A percentile compares a stretch with the other conserved stretches of the same genome.
These are phyloP conservation scores for Gastrolobium villosum DNA, from an alignment of 306 rosid genomes.

Conservation along the genomic window DNA sequence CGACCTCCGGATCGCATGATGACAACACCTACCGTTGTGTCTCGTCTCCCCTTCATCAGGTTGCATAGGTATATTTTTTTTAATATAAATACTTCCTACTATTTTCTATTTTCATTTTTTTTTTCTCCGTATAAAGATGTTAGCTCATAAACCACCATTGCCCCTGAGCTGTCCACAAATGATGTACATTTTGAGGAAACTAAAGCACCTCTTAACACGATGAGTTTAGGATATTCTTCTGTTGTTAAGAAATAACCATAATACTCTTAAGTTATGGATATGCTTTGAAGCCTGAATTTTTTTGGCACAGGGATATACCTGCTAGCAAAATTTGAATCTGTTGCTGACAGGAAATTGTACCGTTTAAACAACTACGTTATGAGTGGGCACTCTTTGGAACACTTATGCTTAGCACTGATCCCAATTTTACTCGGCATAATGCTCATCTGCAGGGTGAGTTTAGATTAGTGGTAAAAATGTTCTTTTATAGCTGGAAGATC, in stretches of 20 bases:
- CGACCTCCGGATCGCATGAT: too few relatives aligned
- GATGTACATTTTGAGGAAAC: background rate
- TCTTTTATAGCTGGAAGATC: too few relatives aligned
- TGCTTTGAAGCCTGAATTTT: slow-evolving; percentile 19
- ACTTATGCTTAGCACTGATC: slow-evolving; percentile 62
- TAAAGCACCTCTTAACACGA: background rate
- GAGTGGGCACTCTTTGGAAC: slow-evolving; percentile 75
- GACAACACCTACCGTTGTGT: too few relatives aligned
- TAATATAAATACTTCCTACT: background rate
- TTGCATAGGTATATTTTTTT: too few relatives aligned
- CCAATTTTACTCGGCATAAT: slow-evolving; percentile 65
- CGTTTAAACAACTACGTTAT: slow-evolving; percentile 54
- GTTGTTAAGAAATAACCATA: background rate
- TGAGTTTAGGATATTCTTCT: background rate
- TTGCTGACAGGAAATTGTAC: slow-evolving; percentile 68
- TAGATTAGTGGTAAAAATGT: too few relatives aligned
- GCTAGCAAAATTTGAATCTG: slow-evolving; percentile 71
- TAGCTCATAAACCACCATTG: too few relatives aligned
- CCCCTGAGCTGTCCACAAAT: background rate
- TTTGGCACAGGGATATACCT: slow-evolving; percentile 63
- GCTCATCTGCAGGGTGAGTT: slow-evolving; percentile 69
- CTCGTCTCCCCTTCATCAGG: too few relatives aligned
- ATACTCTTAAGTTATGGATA: slow-evolving; percentile 10
- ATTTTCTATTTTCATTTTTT: background rate
- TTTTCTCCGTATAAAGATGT: too few relatives aligned